phyloP scores from a whole-genome alignment of 768 basidiomycete genomes.

The Mycena pura region DNA sequence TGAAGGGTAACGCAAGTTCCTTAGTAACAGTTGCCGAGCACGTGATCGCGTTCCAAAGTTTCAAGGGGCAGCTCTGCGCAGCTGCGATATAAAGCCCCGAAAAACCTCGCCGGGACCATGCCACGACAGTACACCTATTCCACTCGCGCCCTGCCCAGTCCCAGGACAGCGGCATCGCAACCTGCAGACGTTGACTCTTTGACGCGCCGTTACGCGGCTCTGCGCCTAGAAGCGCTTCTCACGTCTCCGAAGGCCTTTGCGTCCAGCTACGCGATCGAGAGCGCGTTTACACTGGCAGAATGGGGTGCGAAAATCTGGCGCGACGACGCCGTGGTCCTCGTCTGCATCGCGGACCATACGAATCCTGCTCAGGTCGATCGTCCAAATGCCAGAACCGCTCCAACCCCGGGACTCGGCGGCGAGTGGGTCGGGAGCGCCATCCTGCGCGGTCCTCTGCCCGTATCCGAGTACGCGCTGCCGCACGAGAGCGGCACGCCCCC shows the following conservation, averaged over 20 bases:
- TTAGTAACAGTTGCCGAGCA: too few relatives aligned
- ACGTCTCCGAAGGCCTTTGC: slow-evolving; percentile 21
- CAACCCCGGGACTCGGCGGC: background rate
- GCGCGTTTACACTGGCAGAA: slow-evolving; percentile 10
- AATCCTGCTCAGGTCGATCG: too few relatives aligned
- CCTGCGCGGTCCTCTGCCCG: slow-evolving; percentile 19
- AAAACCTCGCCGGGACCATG: too few relatives aligned
- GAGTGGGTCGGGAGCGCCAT: slow-evolving; percentile 22
- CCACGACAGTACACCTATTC: slow-evolving; percentile 12
- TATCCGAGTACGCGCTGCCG: slow-evolving; percentile 9
- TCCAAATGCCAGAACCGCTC: too few relatives aligned
- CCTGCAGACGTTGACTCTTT: slow-evolving; percentile 4
- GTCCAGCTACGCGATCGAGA: slow-evolving; percentile 21
- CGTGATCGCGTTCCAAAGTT: too few relatives aligned
- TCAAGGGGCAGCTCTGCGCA: too few relatives aligned
- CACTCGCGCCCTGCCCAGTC: slow-evolving; percentile 18
- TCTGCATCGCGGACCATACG: slow-evolving; percentile 22
- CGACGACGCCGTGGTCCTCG: slow-evolving; percentile 17
- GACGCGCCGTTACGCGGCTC: slow-evolving; percentile 5
- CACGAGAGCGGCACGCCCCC: background rate
- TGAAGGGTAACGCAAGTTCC: too few relatives aligned
- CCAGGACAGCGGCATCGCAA: slow-evolving; percentile 3
- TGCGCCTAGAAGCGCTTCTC: slow-evolving; percentile 24
- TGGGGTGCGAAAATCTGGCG: slow-evolving; percentile 19
- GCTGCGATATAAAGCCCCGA: too few relatives aligned